These are phyloP conservation scores for Trypanosoma scelopori DNA, from an alignment of 208 protist genomes.

Conservation along the genomic window DNA sequence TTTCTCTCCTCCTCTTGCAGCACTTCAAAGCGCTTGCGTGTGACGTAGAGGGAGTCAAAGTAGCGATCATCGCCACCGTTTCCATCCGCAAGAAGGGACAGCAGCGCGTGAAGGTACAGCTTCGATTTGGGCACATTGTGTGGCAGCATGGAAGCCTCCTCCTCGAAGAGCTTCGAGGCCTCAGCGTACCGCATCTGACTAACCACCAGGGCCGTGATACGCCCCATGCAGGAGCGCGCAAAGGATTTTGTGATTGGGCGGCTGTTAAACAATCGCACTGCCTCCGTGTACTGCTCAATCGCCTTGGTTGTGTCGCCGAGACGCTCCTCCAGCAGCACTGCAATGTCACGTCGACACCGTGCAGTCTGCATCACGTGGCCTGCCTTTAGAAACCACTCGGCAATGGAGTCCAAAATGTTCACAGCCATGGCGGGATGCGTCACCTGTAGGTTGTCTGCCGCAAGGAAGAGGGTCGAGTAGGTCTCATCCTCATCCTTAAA, in stretches of 20 bases:
- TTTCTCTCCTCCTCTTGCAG: constrained; percentile 66
- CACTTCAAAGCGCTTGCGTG: constrained; percentile 55
- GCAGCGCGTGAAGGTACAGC: constrained; percentile 54
- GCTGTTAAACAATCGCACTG: constrained; percentile 53
- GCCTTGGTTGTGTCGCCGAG: constrained; percentile 40
- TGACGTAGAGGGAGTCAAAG: constrained; percentile 75
- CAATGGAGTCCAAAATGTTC: constrained; percentile 47
- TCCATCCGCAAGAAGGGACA: constrained; percentile 62
- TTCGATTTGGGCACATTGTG: constrained; percentile 39
- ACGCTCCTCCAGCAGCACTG: constrained; percentile 47
- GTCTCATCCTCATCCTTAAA: constrained; percentile 66
- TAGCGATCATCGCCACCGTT: constrained; percentile 42
- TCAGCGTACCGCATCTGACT: constrained; percentile 46
- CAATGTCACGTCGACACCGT: constrained; percentile 64
- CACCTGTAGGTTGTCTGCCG: constrained; percentile 57
- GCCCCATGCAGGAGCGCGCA: constrained; percentile 51
- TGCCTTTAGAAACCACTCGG: constrained; percentile 33
- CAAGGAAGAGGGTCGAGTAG: constrained; percentile 36
- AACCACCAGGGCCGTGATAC: constrained; percentile 49
- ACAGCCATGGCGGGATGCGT: constrained; percentile 55
- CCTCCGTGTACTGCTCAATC: constrained; percentile 49
- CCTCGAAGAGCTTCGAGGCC: constrained; percentile 48
- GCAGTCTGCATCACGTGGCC: constrained; percentile 61
- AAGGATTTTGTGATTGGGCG: constrained; percentile 37
- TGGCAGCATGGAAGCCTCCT: constrained; percentile 35